Evolutionary conservation across 192 early-diverging fungal species (phyloP).

Genomic region (Paraglomus occultum): DNA sequence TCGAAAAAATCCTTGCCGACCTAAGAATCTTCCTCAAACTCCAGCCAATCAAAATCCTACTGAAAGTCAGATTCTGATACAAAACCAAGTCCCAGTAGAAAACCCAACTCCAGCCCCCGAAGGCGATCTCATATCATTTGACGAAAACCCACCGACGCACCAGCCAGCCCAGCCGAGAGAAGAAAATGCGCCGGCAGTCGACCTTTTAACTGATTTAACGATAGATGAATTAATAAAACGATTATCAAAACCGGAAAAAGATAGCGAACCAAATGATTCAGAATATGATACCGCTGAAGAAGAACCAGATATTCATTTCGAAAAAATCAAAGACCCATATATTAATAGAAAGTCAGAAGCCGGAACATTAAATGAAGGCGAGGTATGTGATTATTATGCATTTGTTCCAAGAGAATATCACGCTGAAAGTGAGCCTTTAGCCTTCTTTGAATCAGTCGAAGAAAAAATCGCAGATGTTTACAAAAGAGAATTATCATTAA

Average conservation of each 20-base stretch:
- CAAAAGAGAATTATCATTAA: neutral
- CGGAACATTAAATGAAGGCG: too few relatives aligned
- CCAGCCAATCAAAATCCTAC: neutral
- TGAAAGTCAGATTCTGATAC: neutral
- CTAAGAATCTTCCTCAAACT: neutral
- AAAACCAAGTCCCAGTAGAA: slow-evolving; percentile 11
- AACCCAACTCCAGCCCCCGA: neutral
- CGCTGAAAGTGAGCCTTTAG: neutral
- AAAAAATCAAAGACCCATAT: too few relatives aligned
- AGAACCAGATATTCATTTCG: too few relatives aligned
- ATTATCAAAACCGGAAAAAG: slow-evolving; percentile 6
- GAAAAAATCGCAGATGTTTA: slow-evolving; percentile 12
- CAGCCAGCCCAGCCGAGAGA: neutral
- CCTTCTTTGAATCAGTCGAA: slow-evolving; percentile 9
- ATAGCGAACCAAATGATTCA: too few relatives aligned
- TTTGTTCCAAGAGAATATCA: neutral
- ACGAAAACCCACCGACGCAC: slow-evolving; percentile 7
- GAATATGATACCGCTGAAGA: too few relatives aligned
- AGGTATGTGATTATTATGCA: neutral
- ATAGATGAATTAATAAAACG: slow-evolving; percentile 25
- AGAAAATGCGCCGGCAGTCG: neutral
- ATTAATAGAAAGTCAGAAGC: too few relatives aligned
- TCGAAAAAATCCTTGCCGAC: neutral
- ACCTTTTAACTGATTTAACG: slow-evolving; percentile 19
- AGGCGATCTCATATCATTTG: slow-evolving; percentile 23